Conservation (phyloP, 495 filamentous ascomycete genomes). For the Lophiostoma macrostomum region DNA sequence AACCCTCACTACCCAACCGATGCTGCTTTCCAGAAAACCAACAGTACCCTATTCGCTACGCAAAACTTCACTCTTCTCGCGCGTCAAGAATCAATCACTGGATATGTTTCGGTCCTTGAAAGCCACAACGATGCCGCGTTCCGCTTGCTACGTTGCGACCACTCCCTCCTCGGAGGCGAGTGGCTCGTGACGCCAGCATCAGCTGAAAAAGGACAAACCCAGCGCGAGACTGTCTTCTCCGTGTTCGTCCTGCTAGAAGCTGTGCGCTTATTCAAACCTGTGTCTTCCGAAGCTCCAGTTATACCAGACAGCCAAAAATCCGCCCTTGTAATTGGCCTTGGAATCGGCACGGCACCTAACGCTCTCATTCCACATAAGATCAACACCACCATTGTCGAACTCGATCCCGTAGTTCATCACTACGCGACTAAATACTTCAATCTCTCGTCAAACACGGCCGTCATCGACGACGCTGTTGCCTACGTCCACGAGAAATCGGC, state of each 20-base stretch:
- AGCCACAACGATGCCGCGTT: conserved; percentile 61
- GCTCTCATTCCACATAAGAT: conserved; percentile 86
- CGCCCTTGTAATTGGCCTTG: conserved; percentile 86
- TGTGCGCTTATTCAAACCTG: conserved; percentile 65
- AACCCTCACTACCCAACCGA: conserved; percentile 68
- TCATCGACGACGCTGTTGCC: conserved; percentile 75
- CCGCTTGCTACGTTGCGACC: conserved; percentile 86
- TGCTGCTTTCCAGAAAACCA: conserved; percentile 54
- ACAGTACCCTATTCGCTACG: conserved; percentile 54
- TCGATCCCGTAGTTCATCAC: conserved; percentile 83
- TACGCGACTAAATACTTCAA: conserved; percentile 81
- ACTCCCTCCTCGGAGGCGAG: conserved; percentile 91
- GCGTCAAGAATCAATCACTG: conserved; percentile 78
- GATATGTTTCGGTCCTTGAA: conserved; percentile 88
- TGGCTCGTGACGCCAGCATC: conserved; percentile 62
- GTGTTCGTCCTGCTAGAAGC: conserved; percentile 95
- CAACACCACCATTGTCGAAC: conserved; percentile 86
- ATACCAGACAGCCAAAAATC: conserved; percentile 62
- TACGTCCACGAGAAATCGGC: conserved; percentile 61
- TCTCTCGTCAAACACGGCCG: conserved; percentile 68
- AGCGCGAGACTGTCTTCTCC: conserved; percentile 84
- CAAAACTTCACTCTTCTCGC: conserved; percentile 65
- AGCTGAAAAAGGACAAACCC: conserved; percentile 33
- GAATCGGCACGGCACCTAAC: conserved; percentile 84
- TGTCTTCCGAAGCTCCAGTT: conserved; percentile 37